Evolutionary conservation across 2,329 filamentous ascomycete genomes (phyloP).

Genomic region (Botrytis porri): DNA sequence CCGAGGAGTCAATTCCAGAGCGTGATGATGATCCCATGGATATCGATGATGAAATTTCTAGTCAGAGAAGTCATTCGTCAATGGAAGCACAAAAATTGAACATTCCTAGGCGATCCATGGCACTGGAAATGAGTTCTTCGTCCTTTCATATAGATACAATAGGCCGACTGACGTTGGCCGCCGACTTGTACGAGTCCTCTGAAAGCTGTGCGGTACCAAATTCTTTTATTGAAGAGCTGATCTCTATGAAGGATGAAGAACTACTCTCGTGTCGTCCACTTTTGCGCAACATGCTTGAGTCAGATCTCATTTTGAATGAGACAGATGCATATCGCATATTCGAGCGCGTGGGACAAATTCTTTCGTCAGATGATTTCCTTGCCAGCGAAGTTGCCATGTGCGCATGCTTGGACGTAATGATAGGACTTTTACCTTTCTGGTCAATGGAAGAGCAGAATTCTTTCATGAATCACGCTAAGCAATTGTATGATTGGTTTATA

Average conservation of each 20-base stretch:
- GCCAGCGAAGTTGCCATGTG: constrained; percentile 72
- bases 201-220: constrained; percentile 46
- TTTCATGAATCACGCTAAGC: constrained; percentile 64
- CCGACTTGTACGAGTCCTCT: constrained; percentile 25
- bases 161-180: constrained; percentile 30
- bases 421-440: constrained; percentile 42
- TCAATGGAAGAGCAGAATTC: constrained; percentile 42
- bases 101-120: constrained; percentile 44
- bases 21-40: constrained; percentile 58
- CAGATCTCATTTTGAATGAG: constrained; percentile 50
- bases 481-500: constrained; percentile 78
- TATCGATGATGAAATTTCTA: constrained; percentile 62
- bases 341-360: constrained; percentile 50
- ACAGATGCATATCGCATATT: constrained; percentile 49
- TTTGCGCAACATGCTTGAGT: constrained; percentile 51
- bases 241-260: constrained; percentile 51
- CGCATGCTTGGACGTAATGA: constrained; percentile 65
- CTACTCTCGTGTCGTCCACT: constrained; percentile 51
- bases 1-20: constrained; percentile 20
- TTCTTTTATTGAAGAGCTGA: constrained; percentile 49
- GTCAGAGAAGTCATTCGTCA: constrained; percentile 52
- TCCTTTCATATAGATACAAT: constrained; percentile 32
- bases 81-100: constrained; percentile 37
- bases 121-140: constrained; percentile 30
- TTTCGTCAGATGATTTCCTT: constrained; percentile 59